Evolutionary conservation across 2,329 filamentous ascomycete genomes (phyloP).

Genomic region (Cordyceps militaris): DNA sequence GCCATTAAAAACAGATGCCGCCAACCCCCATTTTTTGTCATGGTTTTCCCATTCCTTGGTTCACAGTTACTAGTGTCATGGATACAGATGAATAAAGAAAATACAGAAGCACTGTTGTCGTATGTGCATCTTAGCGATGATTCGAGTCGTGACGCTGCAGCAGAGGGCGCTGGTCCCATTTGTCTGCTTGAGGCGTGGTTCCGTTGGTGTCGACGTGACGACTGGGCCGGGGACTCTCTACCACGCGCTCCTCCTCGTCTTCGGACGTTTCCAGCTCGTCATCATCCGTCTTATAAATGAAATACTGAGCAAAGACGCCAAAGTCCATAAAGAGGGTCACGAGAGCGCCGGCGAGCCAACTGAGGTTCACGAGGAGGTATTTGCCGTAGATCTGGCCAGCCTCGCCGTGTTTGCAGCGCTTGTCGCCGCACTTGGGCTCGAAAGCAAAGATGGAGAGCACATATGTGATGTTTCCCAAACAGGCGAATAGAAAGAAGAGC

Average conservation of each 20-base stretch:
- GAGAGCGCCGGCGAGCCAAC: conserved; percentile 83
- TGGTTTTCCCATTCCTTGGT: conserved; percentile 1
- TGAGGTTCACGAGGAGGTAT: conserved; percentile 85
- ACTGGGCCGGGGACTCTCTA: conserved; percentile 23
- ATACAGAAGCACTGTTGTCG: background rate
- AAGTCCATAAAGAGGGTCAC: conserved; percentile 82
- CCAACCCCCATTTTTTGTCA: conserved; percentile 3
- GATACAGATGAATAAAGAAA: background rate
- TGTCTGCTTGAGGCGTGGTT: conserved; percentile 22
- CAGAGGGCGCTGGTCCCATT: conserved; percentile 36
- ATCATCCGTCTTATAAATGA: conserved; percentile 57
- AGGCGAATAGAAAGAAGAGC: conserved; percentile 95
- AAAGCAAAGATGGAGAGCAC: conserved; percentile 89
- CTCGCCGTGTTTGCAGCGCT: conserved; percentile 59
- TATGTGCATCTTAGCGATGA: background rate
- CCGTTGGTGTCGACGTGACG: conserved; percentile 14
- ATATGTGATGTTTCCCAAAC: conserved; percentile 89
- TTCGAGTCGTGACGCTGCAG: conserved; percentile 25
- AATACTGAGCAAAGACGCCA: conserved; percentile 86
- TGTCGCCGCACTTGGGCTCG: conserved; percentile 58
- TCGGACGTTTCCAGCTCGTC: conserved; percentile 28
- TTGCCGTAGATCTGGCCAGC: conserved; percentile 59
- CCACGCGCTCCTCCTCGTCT: conserved; percentile 24
- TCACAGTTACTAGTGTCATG: background rate
- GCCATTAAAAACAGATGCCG: conserved; percentile 1